Percentiles rank a stretch among this genome's conserved stretches.
Evolutionary conservation across 148 eudicot genomes (phyloP).

Genomic region (Suaeda aralocaspica): DNA sequence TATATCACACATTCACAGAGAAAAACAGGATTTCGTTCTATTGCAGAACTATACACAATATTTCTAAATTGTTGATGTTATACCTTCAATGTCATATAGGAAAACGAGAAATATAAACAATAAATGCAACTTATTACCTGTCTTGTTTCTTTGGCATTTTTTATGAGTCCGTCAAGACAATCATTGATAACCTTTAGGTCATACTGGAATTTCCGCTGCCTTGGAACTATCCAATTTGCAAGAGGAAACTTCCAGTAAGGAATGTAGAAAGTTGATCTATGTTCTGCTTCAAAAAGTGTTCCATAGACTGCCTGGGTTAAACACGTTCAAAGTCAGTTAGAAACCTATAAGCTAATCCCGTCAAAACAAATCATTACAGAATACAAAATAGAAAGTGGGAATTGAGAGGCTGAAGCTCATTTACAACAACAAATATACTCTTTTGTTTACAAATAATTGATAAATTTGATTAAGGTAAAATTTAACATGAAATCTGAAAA

Average conservation of each 20-base stretch:
- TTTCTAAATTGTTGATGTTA: neutral
- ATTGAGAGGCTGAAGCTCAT: no score
- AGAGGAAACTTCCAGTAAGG: conserved; percentile 96
- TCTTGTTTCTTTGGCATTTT: conserved; percentile 95
- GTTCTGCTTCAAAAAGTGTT: conserved; percentile 98
- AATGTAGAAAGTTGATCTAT: conserved; percentile 93
- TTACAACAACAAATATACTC: no score
- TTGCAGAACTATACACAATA: neutral
- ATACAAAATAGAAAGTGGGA: no score
- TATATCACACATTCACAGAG: neutral
- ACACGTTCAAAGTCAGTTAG: conserved; percentile 8
- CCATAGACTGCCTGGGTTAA: conserved; percentile 85
- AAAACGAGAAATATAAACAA: neutral
- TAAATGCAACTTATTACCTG: conserved; percentile 47
- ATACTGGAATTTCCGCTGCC: conserved; percentile 85
- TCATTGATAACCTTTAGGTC: conserved; percentile 88
- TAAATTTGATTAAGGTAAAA: no score
- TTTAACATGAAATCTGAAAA: neutral
- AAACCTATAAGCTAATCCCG: conserved; percentile 4
- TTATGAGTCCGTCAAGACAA: conserved; percentile 93
- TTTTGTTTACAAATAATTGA: no score
- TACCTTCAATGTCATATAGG: neutral
- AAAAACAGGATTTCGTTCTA: neutral
- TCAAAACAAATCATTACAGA: neutral
- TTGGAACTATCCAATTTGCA: conserved; percentile 88